A percentile compares a stretch with the other conserved stretches of the same genome.
These are phyloP conservation scores for Calonectria henricotiae DNA, from an alignment of 2,329 filamentous ascomycete genomes.

Conservation along the genomic window DNA sequence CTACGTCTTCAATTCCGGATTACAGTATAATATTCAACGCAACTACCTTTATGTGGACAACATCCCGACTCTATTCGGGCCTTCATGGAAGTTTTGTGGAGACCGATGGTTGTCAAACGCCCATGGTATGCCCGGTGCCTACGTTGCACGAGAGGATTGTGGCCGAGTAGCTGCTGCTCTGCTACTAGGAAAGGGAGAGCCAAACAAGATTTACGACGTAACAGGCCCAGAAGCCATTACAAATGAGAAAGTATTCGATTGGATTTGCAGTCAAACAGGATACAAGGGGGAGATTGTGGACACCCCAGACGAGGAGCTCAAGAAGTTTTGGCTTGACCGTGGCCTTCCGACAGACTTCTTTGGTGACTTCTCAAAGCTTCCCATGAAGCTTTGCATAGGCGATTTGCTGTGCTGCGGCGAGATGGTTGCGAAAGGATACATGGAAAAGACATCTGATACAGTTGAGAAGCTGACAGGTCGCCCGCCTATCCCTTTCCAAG, in stretches of 20 bases:
- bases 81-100: constrained; percentile 48
- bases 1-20: constrained; percentile 46
- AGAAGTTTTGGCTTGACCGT: constrained; percentile 46
- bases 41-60: constrained; percentile 51
- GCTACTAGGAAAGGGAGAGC: constrained; percentile 43
- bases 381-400: constrained; percentile 50
- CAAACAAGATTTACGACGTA: constrained; percentile 48
- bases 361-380: constrained; percentile 48
- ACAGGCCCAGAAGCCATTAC: constrained; percentile 46
- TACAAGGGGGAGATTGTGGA: constrained; percentile 47
- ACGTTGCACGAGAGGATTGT: constrained; percentile 48
- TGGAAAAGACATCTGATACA: constrained; percentile 45
- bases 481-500: constrained; percentile 43
- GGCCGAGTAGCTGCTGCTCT: constrained; percentile 46
- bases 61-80: constrained; percentile 46
- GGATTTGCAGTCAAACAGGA: constrained; percentile 45
- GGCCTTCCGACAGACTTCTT: constrained; percentile 46
- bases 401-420: constrained; percentile 50
- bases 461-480: constrained; percentile 48
- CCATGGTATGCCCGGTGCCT: constrained; percentile 46
- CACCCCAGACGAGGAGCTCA: constrained; percentile 47
- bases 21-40: constrained; percentile 48
- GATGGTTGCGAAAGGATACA: constrained; percentile 46
- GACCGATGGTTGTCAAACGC: constrained; percentile 48
- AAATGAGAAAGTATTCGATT: constrained; percentile 46